phyloP scores from a whole-genome alignment of 805 yeast species.

The Metschnikowia bowlesiae region DNA sequence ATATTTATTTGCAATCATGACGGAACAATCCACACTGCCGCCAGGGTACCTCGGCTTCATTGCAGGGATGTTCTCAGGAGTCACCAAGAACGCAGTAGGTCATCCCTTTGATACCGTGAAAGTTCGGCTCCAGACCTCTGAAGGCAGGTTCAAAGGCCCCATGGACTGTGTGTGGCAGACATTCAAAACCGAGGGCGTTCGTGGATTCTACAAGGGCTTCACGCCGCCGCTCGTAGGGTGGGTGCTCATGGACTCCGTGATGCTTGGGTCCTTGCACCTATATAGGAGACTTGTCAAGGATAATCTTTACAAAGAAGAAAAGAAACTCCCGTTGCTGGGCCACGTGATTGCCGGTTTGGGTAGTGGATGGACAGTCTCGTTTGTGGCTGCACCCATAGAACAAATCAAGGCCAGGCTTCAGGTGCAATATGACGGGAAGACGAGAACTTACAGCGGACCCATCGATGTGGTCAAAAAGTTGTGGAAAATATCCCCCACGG shows the following conservation, averaged over 20 bases:
- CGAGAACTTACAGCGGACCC: conserved; percentile 71
- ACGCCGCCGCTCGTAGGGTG: conserved; percentile 93
- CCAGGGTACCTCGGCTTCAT: conserved; percentile 69
- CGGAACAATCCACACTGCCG: conserved; percentile 24
- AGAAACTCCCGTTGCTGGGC: conserved; percentile 67
- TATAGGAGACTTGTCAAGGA: conserved; percentile 67
- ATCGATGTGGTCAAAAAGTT: conserved; percentile 64
- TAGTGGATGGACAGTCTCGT: conserved; percentile 89
- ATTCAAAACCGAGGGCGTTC: conserved; percentile 64
- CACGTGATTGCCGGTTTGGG: conserved; percentile 73
- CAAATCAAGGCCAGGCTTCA: conserved; percentile 84
- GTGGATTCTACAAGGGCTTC: conserved; percentile 83
- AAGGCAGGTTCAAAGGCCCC: conserved; percentile 68
- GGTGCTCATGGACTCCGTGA: conserved; percentile 89
- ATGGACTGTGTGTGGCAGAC: conserved; percentile 76
- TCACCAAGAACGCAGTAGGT: conserved; percentile 83
- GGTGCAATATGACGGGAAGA: conserved; percentile 78
- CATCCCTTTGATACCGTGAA: conserved; percentile 92
- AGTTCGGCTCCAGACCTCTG: conserved; percentile 71
- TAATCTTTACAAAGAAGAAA: conserved; percentile 54
- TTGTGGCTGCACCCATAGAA: conserved; percentile 95
- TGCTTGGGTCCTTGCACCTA: conserved; percentile 81
- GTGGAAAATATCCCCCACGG: conserved; percentile 55
- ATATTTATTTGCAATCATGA: background rate
- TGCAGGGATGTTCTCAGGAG: conserved; percentile 86